phyloP scores from a whole-genome alignment of 2,329 filamentous ascomycete genomes.

The Penicillium oxalicum region DNA sequence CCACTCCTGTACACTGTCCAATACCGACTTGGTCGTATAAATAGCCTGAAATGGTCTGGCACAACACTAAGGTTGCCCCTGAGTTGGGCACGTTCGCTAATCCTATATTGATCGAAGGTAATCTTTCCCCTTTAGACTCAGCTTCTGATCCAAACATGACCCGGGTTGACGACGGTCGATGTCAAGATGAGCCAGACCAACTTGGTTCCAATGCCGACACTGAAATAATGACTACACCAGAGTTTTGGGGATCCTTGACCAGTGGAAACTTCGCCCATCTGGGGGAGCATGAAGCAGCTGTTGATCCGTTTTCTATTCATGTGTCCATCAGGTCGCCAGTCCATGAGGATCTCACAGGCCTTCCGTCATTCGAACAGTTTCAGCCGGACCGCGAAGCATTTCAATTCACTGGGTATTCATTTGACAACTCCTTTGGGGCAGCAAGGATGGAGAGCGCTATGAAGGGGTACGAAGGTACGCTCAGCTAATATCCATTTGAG shows the following conservation, averaged over 20 bases:
- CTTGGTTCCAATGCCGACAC: constrained; percentile 9
- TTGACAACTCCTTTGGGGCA: neutral
- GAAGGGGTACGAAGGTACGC: neutral
- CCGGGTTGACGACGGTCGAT: constrained; percentile 5
- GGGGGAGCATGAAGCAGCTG: neutral
- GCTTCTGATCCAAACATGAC: constrained; percentile 9
- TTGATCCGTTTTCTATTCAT: constrained; percentile 3
- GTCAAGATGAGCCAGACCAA: constrained; percentile 3
- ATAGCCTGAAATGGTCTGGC: too few relatives aligned
- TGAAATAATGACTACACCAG: constrained; percentile 6
- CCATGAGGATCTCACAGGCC: neutral
- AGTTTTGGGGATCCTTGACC: constrained; percentile 5
- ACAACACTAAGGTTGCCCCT: neutral
- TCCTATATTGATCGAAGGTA: constrained; percentile 9
- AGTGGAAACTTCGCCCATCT: constrained; percentile 1
- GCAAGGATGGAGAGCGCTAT: neutral
- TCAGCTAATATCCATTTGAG: neutral
- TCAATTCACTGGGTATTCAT: neutral
- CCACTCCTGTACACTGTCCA: too few relatives aligned
- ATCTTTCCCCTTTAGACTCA: constrained; percentile 6
- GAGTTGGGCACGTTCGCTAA: constrained; percentile 9
- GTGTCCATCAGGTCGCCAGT: neutral
- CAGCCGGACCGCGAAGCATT: neutral
- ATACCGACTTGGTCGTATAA: too few relatives aligned
- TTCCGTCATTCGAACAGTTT: constrained; percentile 1